Evolutionary conservation across 257 asterid genomes (phyloP).

Genomic region (Echites panduratus): DNA sequence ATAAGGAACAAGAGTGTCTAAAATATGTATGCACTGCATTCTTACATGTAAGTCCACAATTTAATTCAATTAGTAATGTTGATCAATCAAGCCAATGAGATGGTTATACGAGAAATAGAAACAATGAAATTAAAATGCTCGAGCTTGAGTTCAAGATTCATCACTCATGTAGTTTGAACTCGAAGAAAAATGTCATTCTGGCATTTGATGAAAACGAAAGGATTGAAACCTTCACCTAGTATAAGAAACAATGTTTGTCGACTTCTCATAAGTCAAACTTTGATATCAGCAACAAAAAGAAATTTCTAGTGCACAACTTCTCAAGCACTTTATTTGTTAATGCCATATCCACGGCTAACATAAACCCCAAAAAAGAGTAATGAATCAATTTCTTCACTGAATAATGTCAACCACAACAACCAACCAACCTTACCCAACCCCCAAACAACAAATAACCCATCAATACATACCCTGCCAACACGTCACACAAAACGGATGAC

Average conservation of each 20-base stretch:
- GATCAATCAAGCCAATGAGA: not conserved
- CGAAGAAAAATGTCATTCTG: not conserved
- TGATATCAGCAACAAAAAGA: not conserved
- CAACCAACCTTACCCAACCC: not conserved
- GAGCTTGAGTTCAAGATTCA: not conserved
- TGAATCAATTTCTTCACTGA: not conserved
- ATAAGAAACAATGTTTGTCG: not conserved
- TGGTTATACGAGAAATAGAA: not conserved
- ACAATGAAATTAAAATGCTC: not conserved
- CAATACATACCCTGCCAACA: slow-evolving; percentile 77
- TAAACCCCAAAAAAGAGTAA: not conserved
- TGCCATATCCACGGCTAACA: not conserved
- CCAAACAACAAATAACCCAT: not conserved
- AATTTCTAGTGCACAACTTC: not conserved
- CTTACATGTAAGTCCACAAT: not conserved
- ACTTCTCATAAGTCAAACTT: not conserved
- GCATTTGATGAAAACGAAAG: not conserved
- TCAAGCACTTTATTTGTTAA: not conserved
- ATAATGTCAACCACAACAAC: not conserved
- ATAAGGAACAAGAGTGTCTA: not conserved
- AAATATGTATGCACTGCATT: not conserved
- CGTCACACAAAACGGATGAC: slow-evolving; percentile 75
- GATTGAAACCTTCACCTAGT: not conserved
- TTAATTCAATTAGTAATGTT: not conserved
- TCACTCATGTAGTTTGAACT: not conserved